Conservation (phyloP, 2,329 filamentous ascomycete genomes). For the Pseudocercospora vitis region DNA sequence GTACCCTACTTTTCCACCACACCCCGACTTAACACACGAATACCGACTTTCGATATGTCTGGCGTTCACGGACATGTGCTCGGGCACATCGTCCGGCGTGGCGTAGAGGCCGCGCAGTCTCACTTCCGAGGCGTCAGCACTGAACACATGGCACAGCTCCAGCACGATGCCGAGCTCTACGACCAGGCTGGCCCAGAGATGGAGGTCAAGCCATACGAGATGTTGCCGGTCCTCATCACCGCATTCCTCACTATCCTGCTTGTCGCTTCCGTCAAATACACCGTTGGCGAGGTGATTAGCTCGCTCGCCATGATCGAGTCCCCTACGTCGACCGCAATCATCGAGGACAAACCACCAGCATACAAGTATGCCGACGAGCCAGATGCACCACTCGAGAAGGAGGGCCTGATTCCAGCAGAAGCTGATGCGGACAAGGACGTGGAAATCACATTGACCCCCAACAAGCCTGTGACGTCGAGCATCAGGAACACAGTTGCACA, state of each 20-base stretch:
- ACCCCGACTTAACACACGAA: not conserved
- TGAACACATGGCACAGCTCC: constrained; percentile 28
- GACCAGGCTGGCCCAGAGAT: constrained; percentile 29
- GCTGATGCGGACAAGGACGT: constrained; percentile 43
- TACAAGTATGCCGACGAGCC: constrained; percentile 48
- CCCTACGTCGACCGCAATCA: constrained; percentile 52
- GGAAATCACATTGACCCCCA: constrained; percentile 49
- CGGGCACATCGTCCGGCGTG: constrained; percentile 37
- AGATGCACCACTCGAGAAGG: constrained; percentile 46
- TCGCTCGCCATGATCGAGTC: constrained; percentile 66
- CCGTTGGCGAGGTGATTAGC: constrained; percentile 59
- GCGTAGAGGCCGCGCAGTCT: constrained; percentile 33
- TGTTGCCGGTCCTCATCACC: constrained; percentile 38
- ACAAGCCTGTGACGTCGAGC: constrained; percentile 61
- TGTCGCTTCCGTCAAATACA: constrained; percentile 53
- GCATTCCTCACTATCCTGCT: constrained; percentile 44
- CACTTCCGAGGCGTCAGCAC: constrained; percentile 27
- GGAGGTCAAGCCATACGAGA: constrained; percentile 31
- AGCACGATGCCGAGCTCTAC: constrained; percentile 34
- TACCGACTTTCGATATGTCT: constrained; percentile 22
- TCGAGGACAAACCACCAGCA: constrained; percentile 45
- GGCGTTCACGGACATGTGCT: constrained; percentile 33
- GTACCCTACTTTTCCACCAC: constrained; percentile 2
- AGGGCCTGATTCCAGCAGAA: constrained; percentile 41
- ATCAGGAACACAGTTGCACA: constrained; percentile 60